Base-by-base conservation (phyloP, 352 stramenopile species). In the Pythium vanterpoolii region DNA sequence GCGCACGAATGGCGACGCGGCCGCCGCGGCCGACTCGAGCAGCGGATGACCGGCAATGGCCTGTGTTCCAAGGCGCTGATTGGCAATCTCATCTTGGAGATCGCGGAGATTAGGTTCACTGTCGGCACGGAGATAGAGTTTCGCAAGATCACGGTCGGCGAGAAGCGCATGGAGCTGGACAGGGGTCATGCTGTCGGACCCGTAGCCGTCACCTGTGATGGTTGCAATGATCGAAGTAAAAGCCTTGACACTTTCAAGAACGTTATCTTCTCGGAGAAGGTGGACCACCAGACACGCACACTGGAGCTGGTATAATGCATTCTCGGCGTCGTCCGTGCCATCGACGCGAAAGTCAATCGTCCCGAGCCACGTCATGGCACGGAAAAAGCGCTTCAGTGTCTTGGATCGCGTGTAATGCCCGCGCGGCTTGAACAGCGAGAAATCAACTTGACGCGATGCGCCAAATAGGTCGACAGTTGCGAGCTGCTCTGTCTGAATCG, bases 391-490 rank as follows among this genome's bases (percentile, higher is more conserved):
- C 18, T 6, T 10, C 6, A 72, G 51, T n/a, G 36, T 16, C 3
- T 43, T 6, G 10, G 34, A 47, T 38, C 69, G 69, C 43, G 39
- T 58, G 56, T 72, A 72, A 28, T 72, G 65, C 5, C 65, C 65
- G 16, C 65, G 59, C 14, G 66, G 66, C 46, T 73, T 66, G 55
- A 73, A 69, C 0, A 69, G 26, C n/a, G 66, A 73, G 27, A 66
- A 69, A 42, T 73, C 66, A 1, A 73, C 42, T 11, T 60, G 6
- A 7, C 66, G 66, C 1, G 45, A n/a, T 19, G 42, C 47, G 7
- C 53, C 47, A 30, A 68, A 65, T 1, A 68, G 30, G 5, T 59
- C 28, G 9, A 63, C 5, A 3, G 6, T 38, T 18, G 45, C 8
- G 19, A 62, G 45, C 19, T 45, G 7, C 21, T 24, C 30, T 13